These are phyloP conservation scores for Platanus orientalis DNA, from an alignment of 164 flowering plant genomes.

Conservation along the genomic window DNA sequence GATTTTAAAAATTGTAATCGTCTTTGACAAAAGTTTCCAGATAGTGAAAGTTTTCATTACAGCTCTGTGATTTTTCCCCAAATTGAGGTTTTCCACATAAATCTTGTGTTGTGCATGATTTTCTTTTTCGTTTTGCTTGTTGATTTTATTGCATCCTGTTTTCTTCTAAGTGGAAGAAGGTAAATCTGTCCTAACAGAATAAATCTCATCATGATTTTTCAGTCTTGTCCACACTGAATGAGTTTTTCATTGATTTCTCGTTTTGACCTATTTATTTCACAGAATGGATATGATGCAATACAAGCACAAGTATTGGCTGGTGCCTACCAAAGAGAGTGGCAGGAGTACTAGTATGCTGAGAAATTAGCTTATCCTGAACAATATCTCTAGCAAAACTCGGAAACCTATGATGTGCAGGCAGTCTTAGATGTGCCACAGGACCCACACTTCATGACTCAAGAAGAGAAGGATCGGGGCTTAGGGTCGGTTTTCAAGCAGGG, in stretches of 20 bases:
- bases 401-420: constrained; percentile 54
- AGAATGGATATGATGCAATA: constrained; percentile 77
- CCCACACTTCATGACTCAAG: constrained; percentile 92
- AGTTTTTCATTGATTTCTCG: not conserved
- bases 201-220: too few relatives aligned
- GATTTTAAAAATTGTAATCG: too few relatives aligned
- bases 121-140: too few relatives aligned
- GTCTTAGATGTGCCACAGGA: constrained; percentile 46
- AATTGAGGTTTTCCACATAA: too few relatives aligned
- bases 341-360: constrained; percentile 80
- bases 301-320: constrained; percentile 65
- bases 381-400: constrained; percentile 62
- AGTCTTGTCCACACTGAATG: too few relatives aligned
- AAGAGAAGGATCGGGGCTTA: constrained; percentile 94
- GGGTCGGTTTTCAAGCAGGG: constrained; percentile 99
- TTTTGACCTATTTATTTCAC: constrained; percentile 16
- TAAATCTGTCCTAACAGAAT: too few relatives aligned
- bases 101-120: too few relatives aligned
- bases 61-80: too few relatives aligned
- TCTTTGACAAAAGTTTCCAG: too few relatives aligned
- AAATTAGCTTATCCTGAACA: constrained; percentile 84
- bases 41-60: too few relatives aligned
- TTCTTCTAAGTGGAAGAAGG: too few relatives aligned
- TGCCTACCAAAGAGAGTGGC: constrained; percentile 88
- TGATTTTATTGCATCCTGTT: too few relatives aligned